Evolutionary conservation across 2,329 filamentous ascomycete species (phyloP), one percentile per base, ranked within the genome.

Genomic region (Aspergillus glaucus): DNA sequence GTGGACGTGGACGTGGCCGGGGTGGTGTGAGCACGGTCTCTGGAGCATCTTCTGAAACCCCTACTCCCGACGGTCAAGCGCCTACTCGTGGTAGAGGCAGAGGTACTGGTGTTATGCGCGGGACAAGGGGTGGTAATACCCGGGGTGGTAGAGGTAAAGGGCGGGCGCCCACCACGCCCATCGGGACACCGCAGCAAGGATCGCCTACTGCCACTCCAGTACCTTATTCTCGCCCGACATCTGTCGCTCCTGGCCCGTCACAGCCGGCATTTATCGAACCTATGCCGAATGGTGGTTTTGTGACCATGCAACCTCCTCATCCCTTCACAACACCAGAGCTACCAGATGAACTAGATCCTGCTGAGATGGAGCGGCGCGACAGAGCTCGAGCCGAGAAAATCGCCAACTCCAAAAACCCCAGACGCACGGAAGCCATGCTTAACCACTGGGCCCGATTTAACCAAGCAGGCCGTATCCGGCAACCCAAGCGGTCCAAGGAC

Each of bases 401-500:
- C 40, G 60, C 62, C 40, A 69, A 71, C 47, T 72, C 70, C 17
- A 72, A 72, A 56, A 72, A 73, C 44, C 70, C 70, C 4, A 70
- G 70, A 49, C 63, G 70, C 24, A 73, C 70, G 7, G 68, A 71
- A 53, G 70, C 70, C 40, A 73, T 73, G 70, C 62, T 73, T 22
- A 67, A 72, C 50, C 70, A 73, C 53, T 73, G 70, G 70, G 67
- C 62, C 17, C 67, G 69, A 21, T 73, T 72, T 59, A 71, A 71
- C 47, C 58, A 61, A 10, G 69, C 71, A 55, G 70, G 70, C 26
- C 65, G 69, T n/a, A 69, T 65, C 17, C 65, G 70, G 30, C 71
- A 72, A 45, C 70, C 70, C 26, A 73, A 73, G 53, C 65, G 70
- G 6, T 71, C 70, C 28, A 72, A 72, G 52, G 69, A 67, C 8